Conservation (phyloP, 495 filamentous ascomycete genomes). For the Xylona heveae region DNA sequence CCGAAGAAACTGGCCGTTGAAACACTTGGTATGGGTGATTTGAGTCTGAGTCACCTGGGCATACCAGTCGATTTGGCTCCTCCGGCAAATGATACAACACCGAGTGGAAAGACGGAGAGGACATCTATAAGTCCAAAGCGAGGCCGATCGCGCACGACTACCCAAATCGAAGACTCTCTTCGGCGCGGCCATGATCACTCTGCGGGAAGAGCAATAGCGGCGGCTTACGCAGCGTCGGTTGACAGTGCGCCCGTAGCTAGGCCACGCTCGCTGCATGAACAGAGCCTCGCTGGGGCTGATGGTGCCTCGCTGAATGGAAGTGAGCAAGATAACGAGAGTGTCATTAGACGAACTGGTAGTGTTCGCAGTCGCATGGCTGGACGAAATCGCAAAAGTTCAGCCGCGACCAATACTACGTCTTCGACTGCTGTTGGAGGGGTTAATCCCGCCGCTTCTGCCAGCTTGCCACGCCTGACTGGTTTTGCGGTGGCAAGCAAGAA, state of each 20-base stretch:
- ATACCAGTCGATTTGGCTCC: slow-evolving; percentile 32
- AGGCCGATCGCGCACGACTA: too few relatives aligned
- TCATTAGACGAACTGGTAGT: slow-evolving; percentile 53
- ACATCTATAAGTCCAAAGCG: too few relatives aligned
- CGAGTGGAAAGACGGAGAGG: too few relatives aligned
- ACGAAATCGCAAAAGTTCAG: slow-evolving; percentile 66
- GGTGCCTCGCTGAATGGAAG: slow-evolving; percentile 46
- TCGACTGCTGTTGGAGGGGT: slow-evolving; percentile 45
- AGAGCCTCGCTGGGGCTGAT: slow-evolving; percentile 25
- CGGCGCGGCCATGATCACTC: too few relatives aligned
- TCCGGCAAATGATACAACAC: too few relatives aligned
- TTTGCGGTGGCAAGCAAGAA: slow-evolving; percentile 94
- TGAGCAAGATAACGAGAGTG: slow-evolving; percentile 26
- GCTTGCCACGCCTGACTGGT: slow-evolving; percentile 61
- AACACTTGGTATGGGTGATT: slow-evolving; percentile 72
- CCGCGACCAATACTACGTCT: slow-evolving; percentile 53
- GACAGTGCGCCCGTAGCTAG: slow-evolving; percentile 13
- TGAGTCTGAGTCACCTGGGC: slow-evolving; percentile 68
- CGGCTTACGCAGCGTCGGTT: too few relatives aligned
- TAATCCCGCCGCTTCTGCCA: slow-evolving; percentile 31
- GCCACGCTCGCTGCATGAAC: slow-evolving; percentile 20
- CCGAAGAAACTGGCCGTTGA: slow-evolving; percentile 57
- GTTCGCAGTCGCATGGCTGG: slow-evolving; percentile 57
- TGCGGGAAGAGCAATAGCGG: too few relatives aligned
- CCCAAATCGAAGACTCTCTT: too few relatives aligned